phyloP scores from a whole-genome alignment of 2,329 filamentous ascomycete genomes.

The Pyrenochaeta sp. region DNA sequence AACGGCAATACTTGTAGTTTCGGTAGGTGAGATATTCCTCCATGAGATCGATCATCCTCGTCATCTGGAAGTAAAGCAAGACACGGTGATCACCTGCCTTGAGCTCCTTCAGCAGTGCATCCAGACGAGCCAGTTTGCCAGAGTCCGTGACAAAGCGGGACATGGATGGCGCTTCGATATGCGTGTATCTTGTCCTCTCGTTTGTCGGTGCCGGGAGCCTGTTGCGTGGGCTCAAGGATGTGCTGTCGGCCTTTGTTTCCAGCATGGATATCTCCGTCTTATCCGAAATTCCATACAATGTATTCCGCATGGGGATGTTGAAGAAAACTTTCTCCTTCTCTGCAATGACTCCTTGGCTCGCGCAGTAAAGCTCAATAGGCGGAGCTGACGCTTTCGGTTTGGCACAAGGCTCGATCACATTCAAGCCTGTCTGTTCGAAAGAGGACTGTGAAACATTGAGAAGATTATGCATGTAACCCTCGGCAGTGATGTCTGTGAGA shows the following conservation, averaged over 20 bases:
- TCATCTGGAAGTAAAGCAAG: constrained; percentile 99
- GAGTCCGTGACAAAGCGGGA: constrained; percentile 96
- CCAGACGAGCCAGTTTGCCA: constrained; percentile 91
- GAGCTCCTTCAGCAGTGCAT: constrained; percentile 84
- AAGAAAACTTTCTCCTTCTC: constrained; percentile 81
- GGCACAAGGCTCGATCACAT: constrained; percentile 80
- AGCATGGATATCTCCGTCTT: constrained; percentile 76
- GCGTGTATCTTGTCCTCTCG: constrained; percentile 83
- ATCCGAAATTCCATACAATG: constrained; percentile 71
- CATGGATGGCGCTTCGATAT: constrained; percentile 95
- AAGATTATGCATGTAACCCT: constrained; percentile 76
- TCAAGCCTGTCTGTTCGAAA: constrained; percentile 75
- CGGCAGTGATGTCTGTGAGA: constrained; percentile 71
- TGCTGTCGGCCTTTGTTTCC: constrained; percentile 72
- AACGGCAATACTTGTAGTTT: constrained; percentile 97
- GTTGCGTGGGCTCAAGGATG: constrained; percentile 67
- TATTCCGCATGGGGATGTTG: constrained; percentile 76
- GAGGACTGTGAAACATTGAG: constrained; percentile 77
- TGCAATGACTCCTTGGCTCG: constrained; percentile 66
- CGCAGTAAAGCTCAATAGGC: constrained; percentile 81
- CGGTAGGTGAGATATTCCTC: constrained; percentile 98
- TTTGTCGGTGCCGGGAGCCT: constrained; percentile 81
- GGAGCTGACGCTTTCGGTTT: constrained; percentile 82
- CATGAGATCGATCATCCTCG: constrained; percentile 98
- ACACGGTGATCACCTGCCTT: constrained; percentile 94